A percentile compares a stretch with the other conserved stretches of the same genome.
phyloP scores from a whole-genome alignment of 164 flowering plant genomes.

The Hamamelis virginiana region DNA sequence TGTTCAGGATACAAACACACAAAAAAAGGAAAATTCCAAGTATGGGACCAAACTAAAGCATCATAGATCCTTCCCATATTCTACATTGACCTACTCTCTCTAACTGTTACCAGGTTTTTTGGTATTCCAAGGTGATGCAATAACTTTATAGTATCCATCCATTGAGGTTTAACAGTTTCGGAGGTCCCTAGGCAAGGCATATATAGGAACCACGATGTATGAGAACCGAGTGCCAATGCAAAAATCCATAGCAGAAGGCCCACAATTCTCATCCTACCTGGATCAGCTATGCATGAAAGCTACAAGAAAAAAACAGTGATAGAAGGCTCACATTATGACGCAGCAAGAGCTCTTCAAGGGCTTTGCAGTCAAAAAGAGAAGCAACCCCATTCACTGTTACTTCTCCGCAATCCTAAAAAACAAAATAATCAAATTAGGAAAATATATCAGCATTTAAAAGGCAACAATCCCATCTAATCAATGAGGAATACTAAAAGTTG shows the following conservation, averaged over 20 bases:
- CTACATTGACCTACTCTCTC: neutral
- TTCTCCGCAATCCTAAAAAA: constrained; percentile 70
- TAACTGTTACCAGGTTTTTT: no score
- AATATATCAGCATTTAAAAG: neutral
- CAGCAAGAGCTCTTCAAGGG: constrained; percentile 66
- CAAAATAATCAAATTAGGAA: constrained; percentile 5
- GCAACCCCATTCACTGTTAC: constrained; percentile 54
- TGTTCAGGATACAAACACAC: no score
- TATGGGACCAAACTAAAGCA: neutral
- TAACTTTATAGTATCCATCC: neutral
- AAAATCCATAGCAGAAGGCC: neutral
- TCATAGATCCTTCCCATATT: neutral
- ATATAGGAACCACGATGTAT: neutral
- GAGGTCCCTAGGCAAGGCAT: neutral
- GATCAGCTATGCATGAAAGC: neutral
- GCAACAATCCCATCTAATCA: no score
- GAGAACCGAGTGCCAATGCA: no score
- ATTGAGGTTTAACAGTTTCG: neutral
- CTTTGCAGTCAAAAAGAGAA: constrained; percentile 56
- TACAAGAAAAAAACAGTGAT: neutral
- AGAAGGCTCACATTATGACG: constrained; percentile 70
- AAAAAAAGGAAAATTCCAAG: no score
- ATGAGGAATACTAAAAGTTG: no score
- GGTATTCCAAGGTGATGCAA: neutral
- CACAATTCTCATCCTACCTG: neutral